Conservation (phyloP, 257 asterid species). For the Nicotiana knightiana region DNA sequence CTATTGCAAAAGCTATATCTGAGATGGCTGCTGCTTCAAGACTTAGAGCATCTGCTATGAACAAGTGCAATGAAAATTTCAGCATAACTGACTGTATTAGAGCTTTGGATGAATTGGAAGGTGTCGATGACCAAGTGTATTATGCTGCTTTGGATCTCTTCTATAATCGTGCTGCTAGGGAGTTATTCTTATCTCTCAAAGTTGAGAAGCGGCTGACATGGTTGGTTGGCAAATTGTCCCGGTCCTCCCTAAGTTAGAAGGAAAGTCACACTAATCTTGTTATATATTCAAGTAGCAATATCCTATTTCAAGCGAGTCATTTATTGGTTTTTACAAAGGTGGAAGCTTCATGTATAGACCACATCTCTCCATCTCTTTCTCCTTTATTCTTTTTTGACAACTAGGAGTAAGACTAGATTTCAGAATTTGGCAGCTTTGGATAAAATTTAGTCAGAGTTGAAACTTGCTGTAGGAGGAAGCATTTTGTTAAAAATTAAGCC, state of each 20-base stretch:
- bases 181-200: slow-evolving; percentile 58
- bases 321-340: background rate
- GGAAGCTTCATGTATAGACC: slow-evolving; percentile 4
- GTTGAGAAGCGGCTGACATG: slow-evolving; percentile 62
- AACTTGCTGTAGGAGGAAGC: background rate
- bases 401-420: background rate
- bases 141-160: slow-evolving; percentile 70
- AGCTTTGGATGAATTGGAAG: slow-evolving; percentile 63
- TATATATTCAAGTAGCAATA: background rate
- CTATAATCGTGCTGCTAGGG: slow-evolving; percentile 52
- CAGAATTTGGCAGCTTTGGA: background rate
- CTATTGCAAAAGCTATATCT: slow-evolving; percentile 61
- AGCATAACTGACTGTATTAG: slow-evolving; percentile 53
- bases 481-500: background rate
- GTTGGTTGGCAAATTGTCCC: slow-evolving; percentile 49
- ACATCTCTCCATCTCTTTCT: background rate
- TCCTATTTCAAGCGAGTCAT: background rate
- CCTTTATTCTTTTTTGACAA: background rate
- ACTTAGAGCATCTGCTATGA: slow-evolving; percentile 50
- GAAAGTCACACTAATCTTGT: background rate
- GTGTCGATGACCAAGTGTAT: slow-evolving; percentile 46
- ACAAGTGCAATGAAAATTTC: slow-evolving; percentile 36
- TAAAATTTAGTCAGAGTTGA: background rate
- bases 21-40: slow-evolving; percentile 80
- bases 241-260: slow-evolving; percentile 8